A percentile compares a stretch with the other conserved stretches of the same genome.
Conservation (phyloP, 768 basidiomycete genomes). For the Macrolepiota dolichaula region DNA sequence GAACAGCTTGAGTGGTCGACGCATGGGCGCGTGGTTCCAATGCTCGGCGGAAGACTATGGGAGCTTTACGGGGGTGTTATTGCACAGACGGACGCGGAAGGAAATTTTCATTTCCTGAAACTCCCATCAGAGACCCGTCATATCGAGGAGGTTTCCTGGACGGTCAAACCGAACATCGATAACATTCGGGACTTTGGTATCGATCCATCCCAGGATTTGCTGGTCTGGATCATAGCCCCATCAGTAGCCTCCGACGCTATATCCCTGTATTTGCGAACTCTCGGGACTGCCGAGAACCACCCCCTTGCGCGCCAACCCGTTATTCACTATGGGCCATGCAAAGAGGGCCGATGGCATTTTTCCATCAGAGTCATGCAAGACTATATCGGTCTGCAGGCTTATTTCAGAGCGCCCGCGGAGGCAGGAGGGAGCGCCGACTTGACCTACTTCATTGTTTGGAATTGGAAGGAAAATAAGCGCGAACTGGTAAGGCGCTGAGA, state of each 20-base stretch:
- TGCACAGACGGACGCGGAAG: constrained; percentile 32
- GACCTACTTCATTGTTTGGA: constrained; percentile 56
- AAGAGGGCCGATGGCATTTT: constrained; percentile 28
- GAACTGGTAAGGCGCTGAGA: constrained; percentile 39
- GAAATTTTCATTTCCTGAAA: constrained; percentile 38
- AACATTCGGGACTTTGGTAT: constrained; percentile 57
- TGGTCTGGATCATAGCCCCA: constrained; percentile 45
- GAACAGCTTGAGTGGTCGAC: constrained; percentile 32
- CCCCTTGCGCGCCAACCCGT: constrained; percentile 35
- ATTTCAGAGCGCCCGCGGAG: constrained; percentile 26
- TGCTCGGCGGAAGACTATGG: constrained; percentile 45
- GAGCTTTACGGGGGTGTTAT: constrained; percentile 59
- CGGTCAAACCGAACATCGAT: constrained; percentile 26
- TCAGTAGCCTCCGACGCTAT: neutral
- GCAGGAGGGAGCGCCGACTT: constrained; percentile 13
- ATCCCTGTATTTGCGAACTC: constrained; percentile 39
- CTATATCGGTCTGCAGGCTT: constrained; percentile 44
- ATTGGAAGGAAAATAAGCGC: constrained; percentile 57
- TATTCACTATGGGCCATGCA: constrained; percentile 25
- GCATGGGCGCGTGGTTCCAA: constrained; percentile 29
- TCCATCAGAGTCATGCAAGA: constrained; percentile 56
- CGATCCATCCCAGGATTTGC: constrained; percentile 65
- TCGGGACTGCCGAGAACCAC: constrained; percentile 44
- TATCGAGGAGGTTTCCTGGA: constrained; percentile 47
- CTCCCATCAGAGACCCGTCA: constrained; percentile 46